phyloP scores from a whole-genome alignment of 129 eudicot genomes.

The Saussurea involucrata region DNA sequence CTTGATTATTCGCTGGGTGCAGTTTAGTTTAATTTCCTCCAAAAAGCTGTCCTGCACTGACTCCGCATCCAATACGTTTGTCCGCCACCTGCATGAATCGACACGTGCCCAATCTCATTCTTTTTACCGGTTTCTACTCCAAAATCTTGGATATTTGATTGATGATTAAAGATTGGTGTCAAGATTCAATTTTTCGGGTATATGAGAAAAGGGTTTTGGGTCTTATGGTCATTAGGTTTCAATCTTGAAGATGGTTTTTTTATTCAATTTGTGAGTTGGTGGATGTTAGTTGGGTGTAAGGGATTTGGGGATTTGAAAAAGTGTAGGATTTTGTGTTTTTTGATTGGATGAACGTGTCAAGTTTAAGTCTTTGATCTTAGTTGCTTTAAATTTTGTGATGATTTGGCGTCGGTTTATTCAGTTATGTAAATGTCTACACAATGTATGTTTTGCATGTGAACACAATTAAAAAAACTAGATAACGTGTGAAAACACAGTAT shows the following conservation, averaged over 20 bases:
- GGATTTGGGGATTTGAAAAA: neutral
- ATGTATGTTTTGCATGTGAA: too few species aligned
- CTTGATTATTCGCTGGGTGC: conserved; percentile 14
- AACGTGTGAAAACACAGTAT: too few species aligned
- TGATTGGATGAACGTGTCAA: neutral
- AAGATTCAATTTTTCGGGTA: neutral
- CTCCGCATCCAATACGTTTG: conserved; percentile 29
- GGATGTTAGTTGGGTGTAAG: neutral
- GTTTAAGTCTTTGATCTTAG: neutral
- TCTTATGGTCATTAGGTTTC: too few species aligned
- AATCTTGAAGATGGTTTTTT: too few species aligned
- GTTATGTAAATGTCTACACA: neutral
- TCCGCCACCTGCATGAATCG: conserved; percentile 3
- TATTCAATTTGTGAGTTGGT: too few species aligned
- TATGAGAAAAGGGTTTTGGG: neutral
- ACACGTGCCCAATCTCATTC: neutral
- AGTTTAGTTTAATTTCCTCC: conserved; percentile 9
- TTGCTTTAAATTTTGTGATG: neutral
- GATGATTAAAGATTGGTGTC: neutral
- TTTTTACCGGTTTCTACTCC: neutral
- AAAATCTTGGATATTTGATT: neutral
- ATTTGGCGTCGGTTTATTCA: neutral
- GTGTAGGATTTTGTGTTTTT: neutral
- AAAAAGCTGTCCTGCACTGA: conserved; percentile 46
- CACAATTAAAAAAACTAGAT: too few species aligned